Conservation (phyloP, 352 stramenopile species). For the Bremia lactucae region DNA sequence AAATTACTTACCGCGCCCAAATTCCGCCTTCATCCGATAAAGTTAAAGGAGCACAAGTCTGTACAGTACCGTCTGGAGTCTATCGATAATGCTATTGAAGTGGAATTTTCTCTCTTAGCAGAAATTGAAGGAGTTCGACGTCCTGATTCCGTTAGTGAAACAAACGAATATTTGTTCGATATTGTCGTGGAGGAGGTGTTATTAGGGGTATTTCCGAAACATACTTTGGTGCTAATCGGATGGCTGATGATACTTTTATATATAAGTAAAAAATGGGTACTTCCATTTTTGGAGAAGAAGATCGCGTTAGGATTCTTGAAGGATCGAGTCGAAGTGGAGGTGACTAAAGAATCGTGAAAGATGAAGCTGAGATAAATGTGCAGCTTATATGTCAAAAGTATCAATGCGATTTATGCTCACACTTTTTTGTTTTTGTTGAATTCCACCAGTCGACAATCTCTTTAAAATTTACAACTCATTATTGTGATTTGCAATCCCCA, state of each 20-base stretch:
- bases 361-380: neutral
- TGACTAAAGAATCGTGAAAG: slow-evolving; percentile 20
- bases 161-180: slow-evolving; percentile 51
- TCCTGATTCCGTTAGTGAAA: slow-evolving; percentile 16
- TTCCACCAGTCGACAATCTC: too few relatives aligned
- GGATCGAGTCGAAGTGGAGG: slow-evolving; percentile 13
- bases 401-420: too few relatives aligned
- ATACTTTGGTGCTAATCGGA: slow-evolving; percentile 42
- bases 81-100: slow-evolving; percentile 7
- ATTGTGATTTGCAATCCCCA: too few relatives aligned
- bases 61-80: slow-evolving; percentile 23
- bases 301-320: slow-evolving; percentile 32
- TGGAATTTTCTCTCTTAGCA: slow-evolving; percentile 38
- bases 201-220: slow-evolving; percentile 33
- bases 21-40: slow-evolving; percentile 35
- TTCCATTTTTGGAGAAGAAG: slow-evolving; percentile 45
- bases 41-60: slow-evolving; percentile 21
- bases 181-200: slow-evolving; percentile 69
- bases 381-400: too few relatives aligned
- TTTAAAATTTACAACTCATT: too few relatives aligned
- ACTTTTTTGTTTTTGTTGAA: too few relatives aligned
- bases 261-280: slow-evolving; percentile 22
- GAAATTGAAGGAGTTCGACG: slow-evolving; percentile 42
- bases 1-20: slow-evolving; percentile 58
- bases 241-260: slow-evolving; percentile 40